Conservation (phyloP, 2,329 filamentous ascomycete species). For the Colletotrichum cordylinicola region DNA sequence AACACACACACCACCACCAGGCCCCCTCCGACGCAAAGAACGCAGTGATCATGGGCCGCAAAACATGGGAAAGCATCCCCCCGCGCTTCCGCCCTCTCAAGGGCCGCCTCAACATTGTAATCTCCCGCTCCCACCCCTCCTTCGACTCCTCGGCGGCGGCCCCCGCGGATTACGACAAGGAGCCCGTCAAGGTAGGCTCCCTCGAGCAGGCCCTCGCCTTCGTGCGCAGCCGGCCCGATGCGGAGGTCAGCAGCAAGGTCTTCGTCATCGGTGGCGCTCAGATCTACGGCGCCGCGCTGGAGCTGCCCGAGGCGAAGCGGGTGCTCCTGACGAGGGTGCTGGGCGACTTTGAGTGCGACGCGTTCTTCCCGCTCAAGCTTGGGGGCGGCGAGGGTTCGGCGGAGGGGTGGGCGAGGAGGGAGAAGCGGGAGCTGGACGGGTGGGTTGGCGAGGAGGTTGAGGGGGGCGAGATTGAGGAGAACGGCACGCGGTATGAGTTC, state of each 20-base stretch:
- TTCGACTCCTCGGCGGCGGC: constrained; percentile 5
- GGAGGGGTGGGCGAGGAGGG: background rate
- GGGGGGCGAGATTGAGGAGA: constrained; percentile 65
- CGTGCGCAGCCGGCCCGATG: constrained; percentile 36
- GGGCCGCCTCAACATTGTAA: constrained; percentile 81
- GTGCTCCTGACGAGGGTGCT: constrained; percentile 74
- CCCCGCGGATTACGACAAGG: constrained; percentile 33
- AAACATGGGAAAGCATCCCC: constrained; percentile 94
- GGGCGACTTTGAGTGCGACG: constrained; percentile 78
- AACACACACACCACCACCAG: constrained; percentile 22
- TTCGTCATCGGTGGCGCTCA: constrained; percentile 92
- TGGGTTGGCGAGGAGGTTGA: constrained; percentile 72
- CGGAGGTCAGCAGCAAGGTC: constrained; percentile 59
- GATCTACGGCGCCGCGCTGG: constrained; percentile 78
- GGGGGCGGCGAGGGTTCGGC: constrained; percentile 35
- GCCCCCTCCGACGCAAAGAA: constrained; percentile 53
- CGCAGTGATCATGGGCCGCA: constrained; percentile 95
- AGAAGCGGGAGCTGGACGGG: constrained; percentile 57
- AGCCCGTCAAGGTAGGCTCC: constrained; percentile 63
- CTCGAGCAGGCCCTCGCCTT: constrained; percentile 62
- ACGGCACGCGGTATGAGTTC: constrained; percentile 71
- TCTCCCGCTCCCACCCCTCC: constrained; percentile 61
- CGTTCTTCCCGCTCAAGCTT: constrained; percentile 71
- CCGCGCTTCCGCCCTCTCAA: constrained; percentile 78
- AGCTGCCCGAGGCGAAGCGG: constrained; percentile 59